phyloP scores from a whole-genome alignment of 148 eudicot genomes.

The Vaccinium corymbosum region DNA sequence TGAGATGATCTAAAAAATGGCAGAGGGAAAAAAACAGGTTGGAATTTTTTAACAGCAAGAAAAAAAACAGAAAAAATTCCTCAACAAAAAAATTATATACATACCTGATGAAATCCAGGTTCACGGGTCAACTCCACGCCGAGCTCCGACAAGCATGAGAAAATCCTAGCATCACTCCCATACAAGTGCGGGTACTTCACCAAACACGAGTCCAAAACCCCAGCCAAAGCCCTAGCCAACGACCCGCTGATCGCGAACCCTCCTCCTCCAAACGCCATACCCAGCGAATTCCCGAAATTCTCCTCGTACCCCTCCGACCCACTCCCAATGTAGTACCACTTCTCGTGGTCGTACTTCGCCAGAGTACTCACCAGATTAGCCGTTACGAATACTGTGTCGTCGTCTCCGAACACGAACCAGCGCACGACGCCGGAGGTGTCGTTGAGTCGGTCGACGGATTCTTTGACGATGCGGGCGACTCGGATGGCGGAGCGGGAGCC shows the following conservation, averaged over 20 bases:
- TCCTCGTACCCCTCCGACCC: constrained; percentile 57
- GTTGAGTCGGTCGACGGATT: constrained; percentile 29
- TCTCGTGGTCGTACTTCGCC: constrained; percentile 48
- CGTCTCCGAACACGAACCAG: constrained; percentile 73
- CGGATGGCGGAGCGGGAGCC: constrained; percentile 57
- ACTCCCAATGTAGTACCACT: constrained; percentile 58
- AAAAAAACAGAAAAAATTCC: background rate
- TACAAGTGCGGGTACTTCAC: constrained; percentile 63
- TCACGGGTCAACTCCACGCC: constrained; percentile 62
- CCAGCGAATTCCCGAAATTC: constrained; percentile 39
- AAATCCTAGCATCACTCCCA: constrained; percentile 69
- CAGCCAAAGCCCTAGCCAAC: constrained; percentile 52
- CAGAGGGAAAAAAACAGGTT: no score
- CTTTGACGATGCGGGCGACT: constrained; percentile 60
- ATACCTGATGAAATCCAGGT: constrained; percentile 79
- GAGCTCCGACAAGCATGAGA: constrained; percentile 63
- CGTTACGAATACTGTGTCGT: constrained; percentile 62
- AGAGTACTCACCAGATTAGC: constrained; percentile 43
- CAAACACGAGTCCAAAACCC: constrained; percentile 65
- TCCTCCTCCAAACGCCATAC: constrained; percentile 74
- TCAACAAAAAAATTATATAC: background rate
- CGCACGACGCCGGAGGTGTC: constrained; percentile 23
- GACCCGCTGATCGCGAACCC: constrained; percentile 66
- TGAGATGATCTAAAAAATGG: no score
- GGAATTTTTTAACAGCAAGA: background rate